phyloP scores from a whole-genome alignment of 768 basidiomycete species.

The Boletus huronensis region DNA sequence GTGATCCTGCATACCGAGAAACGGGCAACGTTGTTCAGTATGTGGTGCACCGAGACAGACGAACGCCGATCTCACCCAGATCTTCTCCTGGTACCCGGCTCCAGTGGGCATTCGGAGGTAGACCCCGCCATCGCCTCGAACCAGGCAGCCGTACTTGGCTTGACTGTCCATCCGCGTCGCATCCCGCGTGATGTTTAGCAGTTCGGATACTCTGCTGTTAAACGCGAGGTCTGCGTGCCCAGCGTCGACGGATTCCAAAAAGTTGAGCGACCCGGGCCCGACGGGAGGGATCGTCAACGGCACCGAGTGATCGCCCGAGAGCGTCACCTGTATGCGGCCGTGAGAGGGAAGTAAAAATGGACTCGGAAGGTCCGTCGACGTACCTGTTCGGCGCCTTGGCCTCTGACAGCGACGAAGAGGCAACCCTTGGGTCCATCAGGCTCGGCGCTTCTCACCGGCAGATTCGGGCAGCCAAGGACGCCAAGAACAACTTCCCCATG shows the following conservation, averaged over 20 bases:
- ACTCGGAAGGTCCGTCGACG: neutral
- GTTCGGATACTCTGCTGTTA: slow-evolving; percentile 65
- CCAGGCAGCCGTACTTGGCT: slow-evolving; percentile 88
- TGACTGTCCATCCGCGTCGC: slow-evolving; percentile 92
- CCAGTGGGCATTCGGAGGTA: slow-evolving; percentile 81
- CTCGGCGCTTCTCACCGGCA: slow-evolving; percentile 53
- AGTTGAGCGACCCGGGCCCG: slow-evolving; percentile 47
- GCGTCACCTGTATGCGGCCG: slow-evolving; percentile 41
- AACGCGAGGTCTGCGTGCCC: slow-evolving; percentile 89
- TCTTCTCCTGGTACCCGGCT: slow-evolving; percentile 84
- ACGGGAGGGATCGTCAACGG: slow-evolving; percentile 47
- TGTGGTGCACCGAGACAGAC: rapidly evolving
- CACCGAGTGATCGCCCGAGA: slow-evolving; percentile 47
- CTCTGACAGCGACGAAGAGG: slow-evolving; percentile 83
- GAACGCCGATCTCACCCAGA: slow-evolving; percentile 65
- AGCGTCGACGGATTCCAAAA: slow-evolving; percentile 91
- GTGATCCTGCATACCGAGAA: slow-evolving; percentile 61
- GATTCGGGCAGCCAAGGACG: slow-evolving; percentile 90
- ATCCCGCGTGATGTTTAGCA: slow-evolving; percentile 60
- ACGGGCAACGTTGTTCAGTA: too few species aligned
- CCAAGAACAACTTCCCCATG: slow-evolving; percentile 78
- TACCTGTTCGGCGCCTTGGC: slow-evolving; percentile 79
- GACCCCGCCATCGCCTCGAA: slow-evolving; percentile 79
- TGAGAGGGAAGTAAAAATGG: neutral
- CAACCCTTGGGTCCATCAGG: slow-evolving; percentile 68